A percentile compares a stretch with the other conserved stretches of the same genome.
Evolutionary conservation across 768 basidiomycete species (phyloP).

Genomic region (Agrocybe praecox): DNA sequence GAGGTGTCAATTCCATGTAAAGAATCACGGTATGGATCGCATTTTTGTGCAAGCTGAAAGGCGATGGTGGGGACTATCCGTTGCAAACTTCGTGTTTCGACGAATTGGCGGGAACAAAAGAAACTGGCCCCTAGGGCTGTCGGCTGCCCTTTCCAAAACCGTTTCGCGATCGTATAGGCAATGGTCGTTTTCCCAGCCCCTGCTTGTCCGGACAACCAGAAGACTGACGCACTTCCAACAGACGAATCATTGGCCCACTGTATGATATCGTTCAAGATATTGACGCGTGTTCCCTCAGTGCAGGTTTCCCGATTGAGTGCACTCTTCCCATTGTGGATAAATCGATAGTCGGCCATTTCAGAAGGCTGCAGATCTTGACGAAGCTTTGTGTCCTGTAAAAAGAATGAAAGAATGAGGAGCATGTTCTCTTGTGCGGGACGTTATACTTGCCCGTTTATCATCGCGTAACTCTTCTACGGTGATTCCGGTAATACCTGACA

Average conservation of each 20-base stretch:
- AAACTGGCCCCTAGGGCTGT: slow-evolving; percentile 24
- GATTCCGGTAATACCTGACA: slow-evolving; percentile 3
- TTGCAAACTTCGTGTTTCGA: slow-evolving; percentile 14
- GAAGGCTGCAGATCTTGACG: slow-evolving; percentile 12
- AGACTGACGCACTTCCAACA: slow-evolving; percentile 13
- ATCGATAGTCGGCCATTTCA: slow-evolving; percentile 12
- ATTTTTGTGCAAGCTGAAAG: slow-evolving; percentile 24
- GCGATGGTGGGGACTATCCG: slow-evolving; percentile 25
- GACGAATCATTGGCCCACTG: slow-evolving; percentile 25
- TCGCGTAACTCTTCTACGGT: slow-evolving; percentile 12
- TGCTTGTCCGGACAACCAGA: slow-evolving; percentile 20
- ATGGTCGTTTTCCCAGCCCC: slow-evolving; percentile 28
- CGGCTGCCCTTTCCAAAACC: slow-evolving; percentile 1
- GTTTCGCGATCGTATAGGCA: slow-evolving; percentile 22
- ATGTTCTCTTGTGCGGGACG: background rate
- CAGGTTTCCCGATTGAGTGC: slow-evolving; percentile 18
- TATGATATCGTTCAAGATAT: slow-evolving; percentile 18
- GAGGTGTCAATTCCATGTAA: slow-evolving; percentile 8
- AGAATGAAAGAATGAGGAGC: slow-evolving; percentile 3
- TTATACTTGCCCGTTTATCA: slow-evolving; percentile 3
- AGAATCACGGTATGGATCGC: slow-evolving; percentile 19
- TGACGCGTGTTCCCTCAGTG: slow-evolving; percentile 25
- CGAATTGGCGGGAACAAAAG: slow-evolving; percentile 28
- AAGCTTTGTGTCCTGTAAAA: slow-evolving; percentile 4
- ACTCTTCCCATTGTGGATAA: slow-evolving; percentile 9